Base-by-base conservation (phyloP, 257 asterid species). In the Solanum raphanifolium region DNA sequence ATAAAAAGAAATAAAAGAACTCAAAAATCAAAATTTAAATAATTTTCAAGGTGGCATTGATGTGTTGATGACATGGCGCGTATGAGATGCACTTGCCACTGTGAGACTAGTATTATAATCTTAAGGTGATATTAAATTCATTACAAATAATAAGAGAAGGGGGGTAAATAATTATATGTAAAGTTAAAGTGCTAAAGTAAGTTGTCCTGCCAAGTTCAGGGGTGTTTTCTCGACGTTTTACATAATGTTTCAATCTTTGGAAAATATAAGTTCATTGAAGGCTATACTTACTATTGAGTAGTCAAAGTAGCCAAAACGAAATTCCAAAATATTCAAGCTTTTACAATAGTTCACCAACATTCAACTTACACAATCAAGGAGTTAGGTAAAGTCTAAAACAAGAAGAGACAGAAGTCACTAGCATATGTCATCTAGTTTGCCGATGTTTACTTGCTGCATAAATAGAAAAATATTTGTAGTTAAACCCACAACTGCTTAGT, bases 401-500 rank as follows among this genome's bases (percentile, higher is more conserved):
- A 62, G 31, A 60, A 65, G 31, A 65, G 31, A n/a, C 32, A 65
- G 13, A 23, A 60, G 69, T 60, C 71, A 9, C 69, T 21, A 62
- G 13, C 69, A 62, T 62, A 9, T 62, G 16, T 9, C 31, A 62
- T 62, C 71, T 23, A 62, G 71, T 62, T 62, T 62, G 71, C 71
- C 29, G 9, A 23, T 55, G 65, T 55, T 55, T 55, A 16, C 8
- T 48, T 48, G 2, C 71, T 23, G 3, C 31, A 65, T 65, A 65
- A 65, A 65, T 65, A 65, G 18, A 5, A 3, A 62, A 25, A 11
- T 25, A 10, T 68, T 68, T 68, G 74, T 13, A 6, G 74, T 27
- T 68, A 68, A 68, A 68, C 74, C 74, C 35, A 27, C 74, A 94
- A 95, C 71, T 95, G 96, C 90, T 97, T 97, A 6, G 98, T 95